Base-by-base conservation (phyloP, 2,329 filamentous ascomycete genomes). In the Iodosphaeria phyllophila region DNA sequence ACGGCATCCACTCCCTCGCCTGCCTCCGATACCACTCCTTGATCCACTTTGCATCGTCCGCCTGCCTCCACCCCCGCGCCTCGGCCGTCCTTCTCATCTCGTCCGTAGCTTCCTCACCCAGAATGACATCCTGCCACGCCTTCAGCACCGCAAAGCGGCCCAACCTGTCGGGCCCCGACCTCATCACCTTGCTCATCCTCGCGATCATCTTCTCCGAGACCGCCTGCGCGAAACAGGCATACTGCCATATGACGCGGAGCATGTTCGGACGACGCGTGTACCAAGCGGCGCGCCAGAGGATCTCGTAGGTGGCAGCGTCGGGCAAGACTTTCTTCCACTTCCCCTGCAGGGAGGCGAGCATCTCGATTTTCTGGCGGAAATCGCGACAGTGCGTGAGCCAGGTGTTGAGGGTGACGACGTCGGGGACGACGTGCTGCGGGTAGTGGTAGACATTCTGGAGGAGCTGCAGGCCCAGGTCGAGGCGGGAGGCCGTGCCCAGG, bases 231-330 rank as follows among this genome's bases (percentile, higher is more conserved):
- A 38, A 33, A n/a, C 22, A 33, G 6, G 33, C 30, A 28, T 46
- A 46, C 21, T 37, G 38, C 38, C 37, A 46, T 18, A 44, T 25
- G 3, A 47, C 41, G 15, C 38, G 35, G 18, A 46, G 33, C 37
- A 40, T 35, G 22, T 47, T 47, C 13, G 43, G 42, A 23, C 30
- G 31, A 5, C 36, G 30, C 12, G 24, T 32, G 15, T 18, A 32
- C 41, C 43, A 44, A 11, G 38, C 37, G 2, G 25, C 25, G 20
- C 29, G 24, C 18, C 43, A 45, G 5, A 47, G 29, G 8, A 33
- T 11, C n/a, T 38, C 18, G 18, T 42, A 45, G 2, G 41, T 42
- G 25, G 33, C 23, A 4, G 6, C 18, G 22, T 43, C 32, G 12
- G 30, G 37, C n/a, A 12, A 5, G 2, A 40, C 2, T 6, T 9